Evolutionary conservation across 495 filamentous ascomycete species (phyloP).

Genomic region (Hyphodiscus hymeniophilus): DNA sequence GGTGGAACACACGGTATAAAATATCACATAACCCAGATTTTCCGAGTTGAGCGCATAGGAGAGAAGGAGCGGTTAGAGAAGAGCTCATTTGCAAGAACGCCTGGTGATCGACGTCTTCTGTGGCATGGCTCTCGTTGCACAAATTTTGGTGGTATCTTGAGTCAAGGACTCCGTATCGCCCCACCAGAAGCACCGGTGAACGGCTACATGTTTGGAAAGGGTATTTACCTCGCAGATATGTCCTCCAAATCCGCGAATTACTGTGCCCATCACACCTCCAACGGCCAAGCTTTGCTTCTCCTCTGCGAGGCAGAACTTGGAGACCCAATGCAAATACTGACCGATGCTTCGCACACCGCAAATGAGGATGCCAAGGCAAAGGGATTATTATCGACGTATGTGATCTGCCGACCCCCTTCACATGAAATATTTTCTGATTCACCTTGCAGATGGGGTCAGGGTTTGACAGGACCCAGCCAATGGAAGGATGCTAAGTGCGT

Average conservation of each 20-base stretch:
- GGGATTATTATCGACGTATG: conserved; percentile 51
- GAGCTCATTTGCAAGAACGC: conserved; percentile 18
- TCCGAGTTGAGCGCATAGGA: conserved; percentile 70
- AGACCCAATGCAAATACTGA: conserved; percentile 54
- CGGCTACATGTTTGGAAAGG: conserved; percentile 79
- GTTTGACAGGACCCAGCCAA: conserved; percentile 44
- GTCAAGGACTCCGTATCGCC: conserved; percentile 78
- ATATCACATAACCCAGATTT: conserved; percentile 65
- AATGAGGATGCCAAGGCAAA: conserved; percentile 49
- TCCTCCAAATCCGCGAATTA: conserved; percentile 71
- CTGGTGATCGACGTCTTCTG: conserved; percentile 56
- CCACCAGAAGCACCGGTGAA: conserved; percentile 72
- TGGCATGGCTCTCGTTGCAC: conserved; percentile 79
- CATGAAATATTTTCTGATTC: not conserved
- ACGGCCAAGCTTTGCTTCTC: conserved; percentile 47
- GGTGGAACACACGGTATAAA: conserved; percentile 50
- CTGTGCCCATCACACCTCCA: conserved; percentile 43
- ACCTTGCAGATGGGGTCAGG: conserved; percentile 42
- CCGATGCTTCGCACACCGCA: conserved; percentile 46
- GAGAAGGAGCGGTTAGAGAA: conserved; percentile 60
- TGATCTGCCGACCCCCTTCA: conserved; percentile 19
- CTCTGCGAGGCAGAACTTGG: conserved; percentile 79
- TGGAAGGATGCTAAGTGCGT: conserved; percentile 74
- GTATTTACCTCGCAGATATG: conserved; percentile 85
- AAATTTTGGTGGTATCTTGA: conserved; percentile 78